These are phyloP conservation scores for Mrakia blollopis DNA, from an alignment of 768 basidiomycete species.

Conservation along the genomic window DNA sequence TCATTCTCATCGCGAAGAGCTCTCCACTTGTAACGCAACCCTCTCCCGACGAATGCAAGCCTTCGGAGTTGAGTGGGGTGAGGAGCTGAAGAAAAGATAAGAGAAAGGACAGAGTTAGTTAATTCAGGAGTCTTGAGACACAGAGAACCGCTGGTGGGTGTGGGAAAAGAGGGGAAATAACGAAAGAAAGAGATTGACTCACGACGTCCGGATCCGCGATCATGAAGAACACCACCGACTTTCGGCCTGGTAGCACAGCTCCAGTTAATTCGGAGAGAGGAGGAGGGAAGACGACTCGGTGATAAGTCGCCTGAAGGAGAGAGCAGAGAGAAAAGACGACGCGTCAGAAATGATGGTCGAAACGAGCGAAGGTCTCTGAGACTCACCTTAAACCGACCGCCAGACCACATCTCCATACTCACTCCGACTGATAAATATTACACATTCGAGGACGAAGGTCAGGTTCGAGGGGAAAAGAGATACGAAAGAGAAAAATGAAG, in stretches of 20 bases:
- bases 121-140: no score
- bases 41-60: not conserved
- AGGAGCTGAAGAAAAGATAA: conserved; percentile 9
- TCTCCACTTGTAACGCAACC: conserved; percentile 9
- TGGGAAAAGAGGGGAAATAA: not conserved
- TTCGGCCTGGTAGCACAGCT: not conserved
- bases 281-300: conserved; percentile 19
- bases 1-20: conserved; percentile 10
- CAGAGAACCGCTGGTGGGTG: not conserved
- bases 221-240: conserved; percentile 24
- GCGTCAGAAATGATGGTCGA: no score
- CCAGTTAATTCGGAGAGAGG: not conserved
- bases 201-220: not conserved
- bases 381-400: not conserved
- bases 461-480: no score
- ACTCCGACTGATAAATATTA: not conserved
- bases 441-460: no score
- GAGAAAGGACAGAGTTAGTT: no score
- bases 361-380: no score
- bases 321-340: no score
- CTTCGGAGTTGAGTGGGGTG: conserved; percentile 2
- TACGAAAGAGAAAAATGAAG: no score
- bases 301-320: not conserved
- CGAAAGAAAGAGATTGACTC: not conserved
- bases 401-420: conserved; percentile 15